Evolutionary conservation across 352 stramenopile species (phyloP), one percentile per base, ranked within the genome.

Genomic region (Phytophthora lateralis): DNA sequence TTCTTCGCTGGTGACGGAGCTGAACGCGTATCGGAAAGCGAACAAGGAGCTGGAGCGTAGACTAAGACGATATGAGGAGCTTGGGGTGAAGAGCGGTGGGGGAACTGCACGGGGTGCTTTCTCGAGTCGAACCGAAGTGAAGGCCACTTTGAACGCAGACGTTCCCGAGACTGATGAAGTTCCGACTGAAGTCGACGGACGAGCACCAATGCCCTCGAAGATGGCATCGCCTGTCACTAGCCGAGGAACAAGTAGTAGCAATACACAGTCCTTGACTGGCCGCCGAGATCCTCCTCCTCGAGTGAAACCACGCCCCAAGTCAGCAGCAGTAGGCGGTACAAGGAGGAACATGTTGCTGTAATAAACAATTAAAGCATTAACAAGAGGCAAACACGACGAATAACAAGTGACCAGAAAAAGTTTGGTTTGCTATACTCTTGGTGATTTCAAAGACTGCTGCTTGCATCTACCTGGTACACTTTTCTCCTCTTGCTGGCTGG

Each of bases 1-100:
- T 38, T 45, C 77, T 0, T 74, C 80, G 17, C 62, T 94, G 5
- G 76, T 94, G 45, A 67, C 68, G 1, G 82, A 94, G 24, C 46
- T 92, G 15, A 91, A 94, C 46, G 63, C 58, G 15, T 54, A 84
- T 24, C 82, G 81, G 14, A 73, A 74, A 27, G 63, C 78, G 21
- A 91, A 90, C 57, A 88, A 88, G 45, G 82, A 91, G 55, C 54
- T 94, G n/a, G 71, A 87, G 37, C 63, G 82, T 24, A 65, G 63
- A 55, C 34, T 82, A 18, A 59, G 69, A 50, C 52, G 60, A 12
- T 43, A 53, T 2, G 60, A 76, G 21, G 37, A 75, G 29, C 24
- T 67, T 17, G 57, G 29, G 10, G 15, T 35, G 2, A 57, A 60
- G 10, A 17, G 41, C 10, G 32, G 41, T 3, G 32, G 12, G 35